Evolutionary conservation across 495 filamentous ascomycete genomes (phyloP), one percentile per base, ranked within the genome.

Genomic region (Penicillium crystallinum): DNA sequence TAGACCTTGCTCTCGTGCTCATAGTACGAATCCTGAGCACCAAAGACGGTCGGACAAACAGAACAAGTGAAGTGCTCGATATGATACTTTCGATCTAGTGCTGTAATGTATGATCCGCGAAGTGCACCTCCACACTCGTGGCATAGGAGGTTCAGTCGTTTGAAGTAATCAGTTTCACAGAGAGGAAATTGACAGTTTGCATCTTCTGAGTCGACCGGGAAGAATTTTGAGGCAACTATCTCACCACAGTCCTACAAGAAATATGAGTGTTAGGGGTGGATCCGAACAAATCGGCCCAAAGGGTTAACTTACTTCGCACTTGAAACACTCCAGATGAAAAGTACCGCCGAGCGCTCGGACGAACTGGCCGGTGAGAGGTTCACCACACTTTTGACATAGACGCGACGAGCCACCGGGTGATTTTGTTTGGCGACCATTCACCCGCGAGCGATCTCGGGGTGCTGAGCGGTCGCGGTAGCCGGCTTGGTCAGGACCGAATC

Each of bases 31-130:
- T 99, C 95, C 60, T 93, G 88, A 10, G 95, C 93, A 35, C 95
- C 95, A 64, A 99, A 99, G 0, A 99, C 89, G 0, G 92, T 96
- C 5, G 92, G 90, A 66, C 95, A 99, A 46, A 96, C 84, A 14
- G 91, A 96, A 69, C 95, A 99, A 25, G 95, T 99, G 65, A 99
- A 99, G 71, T 99, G 95, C 60, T 97, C 93, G 53, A 99, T 95
- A 66, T 99, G 95, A 64, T 97, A 99, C 70, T 99, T 99, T 44
- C 88, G 86, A 55, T 99, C 95, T 30, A 97, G 78, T 7, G 95
- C 95, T 0, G 95, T 99, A 57, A 99, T 99, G 64, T 99, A 99
- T 18, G 95, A 97, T 5, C 93, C 95, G 36, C 95, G 90, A 18
- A 99, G 78, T 43, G 95, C 95, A 41, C 90, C 90, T 54, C 90